Conservation (phyloP, 2,329 filamentous ascomycete species). For the Colletotrichum higginsianum region DNA sequence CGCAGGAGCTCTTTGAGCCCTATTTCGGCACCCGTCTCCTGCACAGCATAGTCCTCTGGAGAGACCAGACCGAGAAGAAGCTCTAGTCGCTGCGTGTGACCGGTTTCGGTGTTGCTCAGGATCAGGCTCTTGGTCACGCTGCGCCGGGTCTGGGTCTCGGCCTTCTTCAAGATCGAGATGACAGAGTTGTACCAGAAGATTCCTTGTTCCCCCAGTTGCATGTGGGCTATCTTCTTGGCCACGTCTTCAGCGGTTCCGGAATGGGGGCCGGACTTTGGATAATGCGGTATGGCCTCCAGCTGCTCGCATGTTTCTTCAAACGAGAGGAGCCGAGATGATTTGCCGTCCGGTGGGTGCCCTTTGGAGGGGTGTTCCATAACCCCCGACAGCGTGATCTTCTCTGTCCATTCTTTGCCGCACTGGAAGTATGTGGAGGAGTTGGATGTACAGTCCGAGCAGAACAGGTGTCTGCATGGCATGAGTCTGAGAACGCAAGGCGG, state of each 20-base stretch:
- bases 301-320: not conserved
- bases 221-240: not conserved
- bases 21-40: not conserved
- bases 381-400: not conserved
- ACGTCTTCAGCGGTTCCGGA: not conserved
- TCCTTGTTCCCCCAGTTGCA: not conserved
- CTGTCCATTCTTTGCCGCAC: not conserved
- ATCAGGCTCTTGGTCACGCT: not conserved
- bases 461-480: conserved; percentile 10
- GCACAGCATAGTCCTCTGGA: not conserved
- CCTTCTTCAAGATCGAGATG: not conserved
- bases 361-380: not conserved
- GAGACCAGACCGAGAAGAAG: not conserved
- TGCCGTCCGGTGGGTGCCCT: not conserved
- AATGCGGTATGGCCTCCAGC: not conserved
- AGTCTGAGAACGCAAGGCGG: not conserved
- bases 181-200: not conserved
- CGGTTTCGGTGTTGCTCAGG: not conserved
- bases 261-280: not conserved
- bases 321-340: not conserved
- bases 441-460: conserved; percentile 14
- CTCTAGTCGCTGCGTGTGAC: not conserved
- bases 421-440: not conserved
- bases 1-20: not conserved
- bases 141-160: not conserved